A percentile compares a stretch with the other conserved stretches of the same genome.
These are phyloP conservation scores for Trichopus zeylanicus DNA, from an alignment of 116 monocot species.

Conservation along the genomic window DNA sequence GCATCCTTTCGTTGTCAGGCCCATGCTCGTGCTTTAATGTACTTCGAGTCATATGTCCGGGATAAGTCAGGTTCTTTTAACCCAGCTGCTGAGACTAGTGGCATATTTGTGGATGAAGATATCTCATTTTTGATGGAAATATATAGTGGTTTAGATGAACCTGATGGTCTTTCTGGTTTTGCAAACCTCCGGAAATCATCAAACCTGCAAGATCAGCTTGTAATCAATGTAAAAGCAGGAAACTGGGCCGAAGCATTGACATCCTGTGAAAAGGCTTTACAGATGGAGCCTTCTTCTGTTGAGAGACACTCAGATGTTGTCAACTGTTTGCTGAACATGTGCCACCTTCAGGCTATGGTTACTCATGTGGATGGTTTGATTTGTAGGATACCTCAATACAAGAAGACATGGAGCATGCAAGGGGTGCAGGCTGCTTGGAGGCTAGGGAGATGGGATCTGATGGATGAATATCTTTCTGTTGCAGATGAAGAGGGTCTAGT, in stretches of 20 bases:
- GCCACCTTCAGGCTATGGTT: constrained; percentile 95
- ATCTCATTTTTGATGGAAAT: constrained; percentile 98
- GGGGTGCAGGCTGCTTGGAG: constrained; percentile 99
- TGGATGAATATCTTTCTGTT: constrained; percentile 78
- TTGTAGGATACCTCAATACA: constrained; percentile 70
- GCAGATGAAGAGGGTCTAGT: constrained; percentile 48
- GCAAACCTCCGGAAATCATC: constrained; percentile 69
- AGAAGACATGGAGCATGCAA: constrained; percentile 93
- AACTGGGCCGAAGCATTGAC: constrained; percentile 96
- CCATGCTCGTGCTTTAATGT: constrained; percentile 86
- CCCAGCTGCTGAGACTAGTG: constrained; percentile 72
- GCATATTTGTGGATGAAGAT: constrained; percentile 66
- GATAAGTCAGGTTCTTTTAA: constrained; percentile 87
- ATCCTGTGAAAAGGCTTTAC: constrained; percentile 86
- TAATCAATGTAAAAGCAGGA: constrained; percentile 88
- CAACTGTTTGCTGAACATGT: constrained; percentile 96
- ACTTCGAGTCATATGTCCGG: constrained; percentile 76
- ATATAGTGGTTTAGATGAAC: constrained; percentile 92
- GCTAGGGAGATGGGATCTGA: constrained; percentile 89
- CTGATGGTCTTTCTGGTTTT: constrained; percentile 89
- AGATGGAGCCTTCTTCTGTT: constrained; percentile 79
- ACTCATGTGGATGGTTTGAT: constrained; percentile 98
- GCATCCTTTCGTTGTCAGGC: constrained; percentile 83
- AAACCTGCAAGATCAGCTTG: constrained; percentile 71
- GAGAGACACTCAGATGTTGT: constrained; percentile 85